Conservation (phyloP, 192 early-diverging fungal species). For the Mortierella antarctica region DNA sequence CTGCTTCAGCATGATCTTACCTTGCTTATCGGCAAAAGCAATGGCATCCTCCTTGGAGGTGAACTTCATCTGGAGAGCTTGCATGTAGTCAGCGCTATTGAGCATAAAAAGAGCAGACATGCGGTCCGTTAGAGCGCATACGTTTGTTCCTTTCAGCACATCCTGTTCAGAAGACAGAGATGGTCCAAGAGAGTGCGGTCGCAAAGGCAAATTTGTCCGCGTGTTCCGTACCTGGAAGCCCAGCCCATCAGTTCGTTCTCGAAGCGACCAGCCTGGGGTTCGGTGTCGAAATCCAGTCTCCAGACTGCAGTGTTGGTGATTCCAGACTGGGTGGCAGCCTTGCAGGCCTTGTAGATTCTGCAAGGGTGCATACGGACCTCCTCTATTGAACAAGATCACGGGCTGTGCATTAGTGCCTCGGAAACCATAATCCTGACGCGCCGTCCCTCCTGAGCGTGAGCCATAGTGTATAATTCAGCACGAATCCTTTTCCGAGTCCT, state of each 20-base stretch:
- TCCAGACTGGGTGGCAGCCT: conserved; percentile 90
- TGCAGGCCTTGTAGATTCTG: conserved; percentile 85
- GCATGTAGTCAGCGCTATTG: conserved; percentile 82
- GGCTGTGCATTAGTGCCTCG: no score
- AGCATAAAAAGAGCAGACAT: conserved; percentile 8
- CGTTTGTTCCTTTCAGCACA: not conserved
- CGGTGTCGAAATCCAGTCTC: conserved; percentile 91
- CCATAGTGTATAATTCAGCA: no score
- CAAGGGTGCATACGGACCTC: conserved; percentile 78
- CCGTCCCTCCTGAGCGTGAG: no score
- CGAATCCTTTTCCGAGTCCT: no score
- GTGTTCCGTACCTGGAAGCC: conserved; percentile 72
- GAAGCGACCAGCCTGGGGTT: conserved; percentile 84
- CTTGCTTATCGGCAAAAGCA: conserved; percentile 95
- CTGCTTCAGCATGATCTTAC: conserved; percentile 10
- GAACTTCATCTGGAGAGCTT: conserved; percentile 88
- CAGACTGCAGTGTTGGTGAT: conserved; percentile 81
- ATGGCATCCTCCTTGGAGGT: conserved; percentile 87
- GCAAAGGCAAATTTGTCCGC: not conserved
- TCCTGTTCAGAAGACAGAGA: not conserved
- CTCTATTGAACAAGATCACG: conserved; percentile 42
- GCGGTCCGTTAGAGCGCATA: not conserved
- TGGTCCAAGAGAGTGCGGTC: not conserved
- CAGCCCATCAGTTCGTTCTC: conserved; percentile 96
- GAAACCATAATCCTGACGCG: no score